Percentiles rank a stretch among this genome's conserved stretches.
Evolutionary conservation across 257 asterid genomes (phyloP).

Genomic region (Fraxinus anomala): DNA sequence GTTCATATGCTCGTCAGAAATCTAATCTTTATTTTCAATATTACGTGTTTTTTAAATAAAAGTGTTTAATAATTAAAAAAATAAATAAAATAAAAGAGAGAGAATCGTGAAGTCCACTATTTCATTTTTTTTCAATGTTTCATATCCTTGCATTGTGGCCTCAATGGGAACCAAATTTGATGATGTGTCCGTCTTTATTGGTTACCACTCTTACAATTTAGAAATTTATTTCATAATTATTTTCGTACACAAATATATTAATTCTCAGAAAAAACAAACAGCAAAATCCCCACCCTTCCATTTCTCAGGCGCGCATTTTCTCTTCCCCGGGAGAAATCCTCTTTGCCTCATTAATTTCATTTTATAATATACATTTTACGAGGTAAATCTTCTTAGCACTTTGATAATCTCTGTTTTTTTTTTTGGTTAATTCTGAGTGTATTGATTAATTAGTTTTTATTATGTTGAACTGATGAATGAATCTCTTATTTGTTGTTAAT

Average conservation of each 20-base stretch:
- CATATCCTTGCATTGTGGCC: no score
- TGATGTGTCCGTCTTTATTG: background rate
- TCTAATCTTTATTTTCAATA: no score
- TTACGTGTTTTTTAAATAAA: no score
- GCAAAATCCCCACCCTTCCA: background rate
- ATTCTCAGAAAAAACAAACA: background rate
- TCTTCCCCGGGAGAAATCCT: slow-evolving; percentile 17
- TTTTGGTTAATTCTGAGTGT: background rate
- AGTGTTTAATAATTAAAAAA: no score
- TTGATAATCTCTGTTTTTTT: background rate
- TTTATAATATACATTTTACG: background rate
- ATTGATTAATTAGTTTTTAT: background rate
- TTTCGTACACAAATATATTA: background rate
- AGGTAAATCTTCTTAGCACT: slow-evolving; percentile 1
- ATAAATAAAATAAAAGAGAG: no score
- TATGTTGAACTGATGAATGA: background rate
- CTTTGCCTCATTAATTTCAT: background rate
- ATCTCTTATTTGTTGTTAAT: background rate
- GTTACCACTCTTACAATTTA: no score
- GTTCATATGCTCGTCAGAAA: no score
- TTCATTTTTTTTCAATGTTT: no score
- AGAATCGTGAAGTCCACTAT: no score
- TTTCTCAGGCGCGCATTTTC: slow-evolving; percentile 11
- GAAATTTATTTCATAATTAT: background rate
- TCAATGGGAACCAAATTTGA: no score